Evolutionary conservation across 2,329 filamentous ascomycete species (phyloP), one percentile per base, ranked within the genome.

Genomic region (Emmonsia crescens): DNA sequence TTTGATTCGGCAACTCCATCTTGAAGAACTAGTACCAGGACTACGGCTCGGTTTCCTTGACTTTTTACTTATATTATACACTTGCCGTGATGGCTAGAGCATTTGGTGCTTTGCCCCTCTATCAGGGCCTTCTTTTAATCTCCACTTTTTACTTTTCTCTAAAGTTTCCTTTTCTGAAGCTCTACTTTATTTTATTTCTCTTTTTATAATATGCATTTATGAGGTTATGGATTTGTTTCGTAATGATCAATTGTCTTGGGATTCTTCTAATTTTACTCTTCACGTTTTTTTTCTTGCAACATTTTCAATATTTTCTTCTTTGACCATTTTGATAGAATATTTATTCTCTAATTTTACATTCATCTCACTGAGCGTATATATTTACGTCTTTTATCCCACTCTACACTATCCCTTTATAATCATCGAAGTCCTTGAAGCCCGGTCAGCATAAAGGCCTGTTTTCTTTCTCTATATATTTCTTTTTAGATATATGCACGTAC

Each of bases 1-100:
- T 72, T 57, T 70, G 61, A 66, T 52, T 31, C 31, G 6, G 4
- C 9, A 31, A 6, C 42, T n/a, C 42, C 42, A n/a, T 46, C 19
- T 46, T 5, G 8, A 29, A 52, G 4, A 16, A n/a, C 24, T n/a
- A 10, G 12, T 29, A 10, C 14, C 16, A n/a, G 4, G 16, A 33
- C 8, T 10, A 12, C 16, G 29, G 19, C 49, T n/a, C 1, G 27
- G 5, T n/a, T 21, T 14, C 14, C 19, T 19, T 31, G 2, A 19
- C n/a, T 16, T 33, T 36, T n/a, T 52, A 3, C 19, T 55, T 38
- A 14, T 55, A 14, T 9, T 52, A 52, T 52, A 24, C 31, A 21
- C 52, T 40, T 21, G 31, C 31, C 52, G 27, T 31, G 49, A 33
- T 33, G 49, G 49, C 27, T 33, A 33, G 16, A 52, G 2, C 6